Evolutionary conservation across 2,329 filamentous ascomycete species (phyloP).

Genomic region (Aureobasidium leucospermi): DNA sequence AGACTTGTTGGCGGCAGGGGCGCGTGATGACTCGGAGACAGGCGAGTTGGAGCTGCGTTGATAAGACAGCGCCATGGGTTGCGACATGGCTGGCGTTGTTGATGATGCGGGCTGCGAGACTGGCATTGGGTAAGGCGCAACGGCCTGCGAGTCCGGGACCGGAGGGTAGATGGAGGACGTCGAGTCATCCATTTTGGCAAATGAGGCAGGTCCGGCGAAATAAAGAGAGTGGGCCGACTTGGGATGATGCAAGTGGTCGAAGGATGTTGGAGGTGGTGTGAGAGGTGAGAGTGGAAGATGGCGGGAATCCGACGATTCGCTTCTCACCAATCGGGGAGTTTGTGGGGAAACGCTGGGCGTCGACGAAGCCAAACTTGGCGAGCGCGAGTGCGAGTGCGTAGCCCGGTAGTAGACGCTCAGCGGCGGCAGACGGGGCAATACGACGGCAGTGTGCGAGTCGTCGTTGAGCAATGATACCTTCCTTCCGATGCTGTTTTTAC

Average conservation of each 20-base stretch:
- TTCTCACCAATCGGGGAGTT: constrained; percentile 40
- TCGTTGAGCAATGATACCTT: constrained; percentile 46
- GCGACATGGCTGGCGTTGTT: constrained; percentile 4
- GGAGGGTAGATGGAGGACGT: constrained; percentile 29
- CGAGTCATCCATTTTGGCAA: constrained; percentile 29
- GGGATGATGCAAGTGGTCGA: constrained; percentile 20
- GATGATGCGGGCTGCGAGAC: constrained; percentile 16
- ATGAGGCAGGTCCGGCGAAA: constrained; percentile 15
- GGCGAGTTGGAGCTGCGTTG: constrained; percentile 39
- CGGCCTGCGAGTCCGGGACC: constrained; percentile 26
- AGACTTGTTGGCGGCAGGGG: constrained; percentile 37
- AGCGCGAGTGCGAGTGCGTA: constrained; percentile 32
- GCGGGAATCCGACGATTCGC: constrained; percentile 39
- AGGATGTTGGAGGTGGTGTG: constrained; percentile 35
- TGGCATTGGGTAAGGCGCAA: constrained; percentile 27
- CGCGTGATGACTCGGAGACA: constrained; percentile 39
- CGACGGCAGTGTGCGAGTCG: constrained; percentile 24
- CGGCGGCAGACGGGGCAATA: constrained; percentile 18
- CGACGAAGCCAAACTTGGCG: constrained; percentile 38
- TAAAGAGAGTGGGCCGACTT: constrained; percentile 19
- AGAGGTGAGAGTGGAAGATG: constrained; percentile 39
- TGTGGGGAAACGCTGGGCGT: constrained; percentile 40
- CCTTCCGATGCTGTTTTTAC: constrained; percentile 43
- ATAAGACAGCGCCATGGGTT: constrained; percentile 18
- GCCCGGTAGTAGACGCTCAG: constrained; percentile 23